Evolutionary conservation across 179 eudicot species (phyloP).

Genomic region (Corrigiola litoralis): DNA sequence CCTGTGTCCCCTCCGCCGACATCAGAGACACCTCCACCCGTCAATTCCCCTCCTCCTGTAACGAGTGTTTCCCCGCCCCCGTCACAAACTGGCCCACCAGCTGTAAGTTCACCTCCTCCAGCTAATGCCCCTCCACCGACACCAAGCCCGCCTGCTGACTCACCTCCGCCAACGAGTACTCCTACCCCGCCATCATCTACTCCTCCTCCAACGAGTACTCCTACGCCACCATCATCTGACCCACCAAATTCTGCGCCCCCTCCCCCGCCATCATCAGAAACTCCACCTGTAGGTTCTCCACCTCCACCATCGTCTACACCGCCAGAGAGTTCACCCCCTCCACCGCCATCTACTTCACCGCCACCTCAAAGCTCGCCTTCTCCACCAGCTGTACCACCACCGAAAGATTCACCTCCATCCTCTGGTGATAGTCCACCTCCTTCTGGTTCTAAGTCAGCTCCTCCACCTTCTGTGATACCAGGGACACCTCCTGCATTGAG

Average conservation of each 20-base stretch:
- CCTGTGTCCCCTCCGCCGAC: conserved; percentile 30
- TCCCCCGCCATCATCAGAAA: conserved; percentile 16
- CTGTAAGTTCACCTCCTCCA: conserved; percentile 27
- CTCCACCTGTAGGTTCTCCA: conserved; percentile 27
- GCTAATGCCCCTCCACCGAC: conserved; percentile 27
- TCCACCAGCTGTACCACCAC: conserved; percentile 28
- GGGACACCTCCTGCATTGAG: conserved; percentile 11
- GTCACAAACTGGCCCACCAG: conserved; percentile 4
- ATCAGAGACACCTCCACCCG: conserved; percentile 23
- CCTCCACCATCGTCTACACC: conserved; percentile 26
- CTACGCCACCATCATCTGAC: conserved; percentile 29
- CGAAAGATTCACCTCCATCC: conserved; percentile 19
- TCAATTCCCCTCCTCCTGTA: conserved; percentile 24
- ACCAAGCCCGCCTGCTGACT: conserved; percentile 19
- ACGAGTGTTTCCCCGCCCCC: conserved; percentile 11
- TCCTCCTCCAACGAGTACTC: conserved; percentile 23
- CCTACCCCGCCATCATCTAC: conserved; percentile 25
- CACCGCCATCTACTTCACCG: conserved; percentile 23
- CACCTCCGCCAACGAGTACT: conserved; percentile 23
- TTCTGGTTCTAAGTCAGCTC: conserved; percentile 4
- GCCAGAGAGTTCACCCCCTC: conserved; percentile 28
- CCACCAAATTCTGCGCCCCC: conserved; percentile 33
- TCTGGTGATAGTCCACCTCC: conserved; percentile 9
- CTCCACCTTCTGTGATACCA: conserved; percentile 25
- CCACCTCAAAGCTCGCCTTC: conserved; percentile 32